A percentile compares a stretch with the other conserved stretches of the same genome.
phyloP scores from a whole-genome alignment of 2,329 filamentous ascomycete species.

The Acephala macrosclerotiorum region DNA sequence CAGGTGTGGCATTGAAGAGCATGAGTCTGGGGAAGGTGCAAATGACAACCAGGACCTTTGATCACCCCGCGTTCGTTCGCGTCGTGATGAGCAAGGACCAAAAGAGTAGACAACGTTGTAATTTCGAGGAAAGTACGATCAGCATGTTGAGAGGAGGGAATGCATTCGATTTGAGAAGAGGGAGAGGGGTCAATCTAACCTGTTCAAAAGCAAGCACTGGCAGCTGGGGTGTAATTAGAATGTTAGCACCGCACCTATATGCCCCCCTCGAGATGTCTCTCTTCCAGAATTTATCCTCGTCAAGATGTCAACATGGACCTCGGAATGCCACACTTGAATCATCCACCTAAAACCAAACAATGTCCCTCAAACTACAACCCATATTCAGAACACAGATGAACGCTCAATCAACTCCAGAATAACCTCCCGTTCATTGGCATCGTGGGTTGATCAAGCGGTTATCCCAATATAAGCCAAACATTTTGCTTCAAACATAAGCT shows the following conservation, averaged over 20 bases:
- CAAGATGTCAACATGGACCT: not conserved
- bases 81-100: no score
- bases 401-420: constrained; percentile 1
- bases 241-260: not conserved
- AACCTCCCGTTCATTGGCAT: not conserved
- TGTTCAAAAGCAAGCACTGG: no score
- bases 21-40: not conserved
- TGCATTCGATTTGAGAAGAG: no score
- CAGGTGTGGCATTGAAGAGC: constrained; percentile 11
- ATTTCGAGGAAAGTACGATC: no score
- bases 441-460: not conserved
- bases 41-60: no score
- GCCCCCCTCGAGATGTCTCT: not conserved
- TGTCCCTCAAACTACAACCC: not conserved
- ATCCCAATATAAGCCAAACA: constrained; percentile 11
- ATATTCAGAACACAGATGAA: not conserved
- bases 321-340: not conserved
- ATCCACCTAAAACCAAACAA: constrained; percentile 7
- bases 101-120: no score
- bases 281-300: not conserved
- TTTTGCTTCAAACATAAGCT: not conserved
- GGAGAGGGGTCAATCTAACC: no score
- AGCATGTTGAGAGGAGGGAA: not conserved
- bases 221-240: no score
- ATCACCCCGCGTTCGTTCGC: not conserved